Evolutionary conservation across 2,329 filamentous ascomycete genomes (phyloP).

Genomic region (Scorias spongiosa): DNA sequence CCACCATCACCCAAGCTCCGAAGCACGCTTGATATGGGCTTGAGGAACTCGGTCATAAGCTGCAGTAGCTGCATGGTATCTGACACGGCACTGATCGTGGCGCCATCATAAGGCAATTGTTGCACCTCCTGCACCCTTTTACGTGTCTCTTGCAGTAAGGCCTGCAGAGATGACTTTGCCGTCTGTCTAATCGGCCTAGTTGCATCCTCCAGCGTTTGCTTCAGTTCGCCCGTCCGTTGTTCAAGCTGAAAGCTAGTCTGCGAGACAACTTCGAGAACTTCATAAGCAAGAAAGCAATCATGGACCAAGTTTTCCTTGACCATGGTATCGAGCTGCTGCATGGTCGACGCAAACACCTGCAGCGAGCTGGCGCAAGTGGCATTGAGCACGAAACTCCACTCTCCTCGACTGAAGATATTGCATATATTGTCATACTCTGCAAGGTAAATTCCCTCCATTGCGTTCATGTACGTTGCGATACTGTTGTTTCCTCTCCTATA

Average conservation of each 20-base stretch:
- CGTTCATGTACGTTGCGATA: slow-evolving; percentile 75
- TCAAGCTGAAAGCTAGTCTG: slow-evolving; percentile 67
- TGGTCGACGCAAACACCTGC: slow-evolving; percentile 66
- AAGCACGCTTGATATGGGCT: slow-evolving; percentile 77
- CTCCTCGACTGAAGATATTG: slow-evolving; percentile 69
- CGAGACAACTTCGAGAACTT: slow-evolving; percentile 83
- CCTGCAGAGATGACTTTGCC: slow-evolving; percentile 68
- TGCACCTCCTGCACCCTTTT: slow-evolving; percentile 51
- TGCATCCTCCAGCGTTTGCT: slow-evolving; percentile 66
- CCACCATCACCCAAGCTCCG: slow-evolving; percentile 85
- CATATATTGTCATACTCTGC: slow-evolving; percentile 87
- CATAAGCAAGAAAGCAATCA: slow-evolving; percentile 89
- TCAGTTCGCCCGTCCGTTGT: slow-evolving; percentile 69
- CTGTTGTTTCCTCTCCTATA: slow-evolving; percentile 84
- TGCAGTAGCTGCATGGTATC: slow-evolving; percentile 79
- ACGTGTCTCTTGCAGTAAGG: slow-evolving; percentile 71
- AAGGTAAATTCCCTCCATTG: slow-evolving; percentile 72
- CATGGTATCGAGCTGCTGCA: slow-evolving; percentile 78
- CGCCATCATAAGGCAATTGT: slow-evolving; percentile 61
- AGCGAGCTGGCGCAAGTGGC: slow-evolving; percentile 65
- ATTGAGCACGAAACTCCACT: slow-evolving; percentile 68
- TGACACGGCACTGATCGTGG: slow-evolving; percentile 58
- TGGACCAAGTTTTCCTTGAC: slow-evolving; percentile 75
- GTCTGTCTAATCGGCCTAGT: slow-evolving; percentile 84
- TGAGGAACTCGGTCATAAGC: slow-evolving; percentile 72